phyloP scores from a whole-genome alignment of 2,329 filamentous ascomycete species.

The Monosporascus sp. region DNA sequence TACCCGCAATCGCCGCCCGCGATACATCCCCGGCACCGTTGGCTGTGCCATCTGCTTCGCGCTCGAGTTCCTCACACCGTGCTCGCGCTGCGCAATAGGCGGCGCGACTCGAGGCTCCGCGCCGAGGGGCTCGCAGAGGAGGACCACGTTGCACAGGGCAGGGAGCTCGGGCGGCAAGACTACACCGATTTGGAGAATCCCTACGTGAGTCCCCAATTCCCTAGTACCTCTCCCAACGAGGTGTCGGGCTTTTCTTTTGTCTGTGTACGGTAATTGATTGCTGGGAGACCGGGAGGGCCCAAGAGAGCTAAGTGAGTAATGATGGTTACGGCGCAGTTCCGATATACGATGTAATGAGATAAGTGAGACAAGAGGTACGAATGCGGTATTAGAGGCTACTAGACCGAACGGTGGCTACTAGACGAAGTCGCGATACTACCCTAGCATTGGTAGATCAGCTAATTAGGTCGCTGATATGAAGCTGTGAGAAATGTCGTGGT shows the following conservation, averaged over 20 bases:
- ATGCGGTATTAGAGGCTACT: too few relatives aligned
- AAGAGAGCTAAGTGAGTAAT: not conserved
- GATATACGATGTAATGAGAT: slow-evolving; percentile 18
- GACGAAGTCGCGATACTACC: too few relatives aligned
- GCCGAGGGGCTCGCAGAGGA: slow-evolving; percentile 29
- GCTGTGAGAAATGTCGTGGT: not conserved
- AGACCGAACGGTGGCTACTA: too few relatives aligned
- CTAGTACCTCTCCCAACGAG: not conserved
- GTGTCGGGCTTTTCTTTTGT: not conserved
- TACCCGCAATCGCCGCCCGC: slow-evolving; percentile 21
- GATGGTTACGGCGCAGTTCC: slow-evolving; percentile 11
- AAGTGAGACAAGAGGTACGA: too few relatives aligned
- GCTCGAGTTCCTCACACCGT: slow-evolving; percentile 31
- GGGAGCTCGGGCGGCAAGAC: slow-evolving; percentile 31
- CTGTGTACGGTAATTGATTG: not conserved
- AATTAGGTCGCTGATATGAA: not conserved
- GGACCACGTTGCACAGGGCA: slow-evolving; percentile 25
- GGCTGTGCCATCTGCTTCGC: slow-evolving; percentile 34
- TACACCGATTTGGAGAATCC: slow-evolving; percentile 33
- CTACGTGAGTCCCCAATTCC: slow-evolving; percentile 23
- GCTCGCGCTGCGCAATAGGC: slow-evolving; percentile 35
- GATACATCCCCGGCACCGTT: slow-evolving; percentile 37
- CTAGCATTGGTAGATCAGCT: not conserved
- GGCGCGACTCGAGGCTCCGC: slow-evolving; percentile 22
- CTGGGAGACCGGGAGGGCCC: not conserved